phyloP scores from a whole-genome alignment of 2,329 filamentous ascomycete genomes.

The Talaromyces piceae region DNA sequence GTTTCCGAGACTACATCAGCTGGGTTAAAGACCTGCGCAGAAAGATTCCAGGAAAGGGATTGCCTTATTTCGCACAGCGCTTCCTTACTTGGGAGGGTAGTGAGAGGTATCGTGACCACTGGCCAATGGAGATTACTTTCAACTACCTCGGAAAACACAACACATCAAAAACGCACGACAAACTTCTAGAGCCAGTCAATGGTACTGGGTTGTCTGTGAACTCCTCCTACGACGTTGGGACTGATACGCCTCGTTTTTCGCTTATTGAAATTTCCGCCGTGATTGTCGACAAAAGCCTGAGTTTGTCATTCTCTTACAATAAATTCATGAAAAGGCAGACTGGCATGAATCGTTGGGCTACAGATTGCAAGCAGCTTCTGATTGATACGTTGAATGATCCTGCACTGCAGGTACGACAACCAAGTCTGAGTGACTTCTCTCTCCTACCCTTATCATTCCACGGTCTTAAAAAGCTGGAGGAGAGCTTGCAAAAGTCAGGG shows the following conservation, averaged over 20 bases:
- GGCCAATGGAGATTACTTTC: conserved; percentile 18
- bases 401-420: not conserved
- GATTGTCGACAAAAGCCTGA: conserved; percentile 11
- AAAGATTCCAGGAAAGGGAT: conserved; percentile 28
- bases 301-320: conserved; percentile 12
- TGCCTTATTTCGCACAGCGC: conserved; percentile 32
- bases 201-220: conserved; percentile 11
- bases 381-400: not conserved
- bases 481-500: conserved; percentile 5
- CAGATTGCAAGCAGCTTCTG: conserved; percentile 7
- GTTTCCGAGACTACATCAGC: conserved; percentile 8
- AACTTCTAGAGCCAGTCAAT: conserved; percentile 11
- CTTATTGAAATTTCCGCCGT: conserved; percentile 13
- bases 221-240: conserved; percentile 6
- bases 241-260: conserved; percentile 12
- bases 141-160: conserved; percentile 19
- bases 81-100: conserved; percentile 23
- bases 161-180: conserved; percentile 12
- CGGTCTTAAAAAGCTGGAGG: conserved; percentile 4
- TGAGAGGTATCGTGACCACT: conserved; percentile 13
- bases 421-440: conserved; percentile 14
- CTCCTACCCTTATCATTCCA: conserved; percentile 17
- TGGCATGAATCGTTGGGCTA: conserved; percentile 11
- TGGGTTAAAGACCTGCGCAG: conserved; percentile 31
- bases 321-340: conserved; percentile 9